Conservation (phyloP, 768 basidiomycete species). For the Chalciporus pseudorubinellus region DNA sequence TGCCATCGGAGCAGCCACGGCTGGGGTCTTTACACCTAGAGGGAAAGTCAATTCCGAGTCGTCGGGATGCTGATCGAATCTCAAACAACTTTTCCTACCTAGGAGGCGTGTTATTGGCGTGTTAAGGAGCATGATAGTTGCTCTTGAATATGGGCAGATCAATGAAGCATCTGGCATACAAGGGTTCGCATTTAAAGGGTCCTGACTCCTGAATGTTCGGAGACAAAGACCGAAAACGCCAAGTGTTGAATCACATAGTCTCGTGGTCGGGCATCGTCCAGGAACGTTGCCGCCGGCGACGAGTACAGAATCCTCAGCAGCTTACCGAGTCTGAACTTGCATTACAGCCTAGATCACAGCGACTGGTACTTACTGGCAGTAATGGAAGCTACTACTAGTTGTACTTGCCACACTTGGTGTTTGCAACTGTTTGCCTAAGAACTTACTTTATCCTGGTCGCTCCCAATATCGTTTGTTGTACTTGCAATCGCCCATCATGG, state of each 20-base stretch:
- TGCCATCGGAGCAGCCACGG: conserved; percentile 70
- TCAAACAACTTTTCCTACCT: conserved; percentile 36
- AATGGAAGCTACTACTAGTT: background rate
- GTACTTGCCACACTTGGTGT: conserved; percentile 16
- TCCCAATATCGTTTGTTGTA: conserved; percentile 20
- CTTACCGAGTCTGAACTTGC: too few species aligned
- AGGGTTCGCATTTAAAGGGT: background rate
- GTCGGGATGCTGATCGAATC: too few species aligned
- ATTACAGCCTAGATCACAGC: too few species aligned
- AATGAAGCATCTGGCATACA: background rate
- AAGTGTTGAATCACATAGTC: too few species aligned
- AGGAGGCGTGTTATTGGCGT: conserved; percentile 51
- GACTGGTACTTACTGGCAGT: too few species aligned
- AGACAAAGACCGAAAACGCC: background rate
- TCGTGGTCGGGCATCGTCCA: too few species aligned
- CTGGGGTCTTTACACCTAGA: conserved; percentile 54
- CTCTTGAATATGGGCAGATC: background rate
- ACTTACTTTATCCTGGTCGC: conserved; percentile 22
- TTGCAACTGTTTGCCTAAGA: conserved; percentile 34
- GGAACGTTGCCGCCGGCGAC: too few species aligned
- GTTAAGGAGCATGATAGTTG: conserved; percentile 22
- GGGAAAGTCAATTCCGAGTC: too few species aligned
- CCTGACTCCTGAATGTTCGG: too few species aligned
- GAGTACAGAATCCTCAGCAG: too few species aligned
- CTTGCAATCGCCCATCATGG: conserved; percentile 53